Evolutionary conservation across 1,139 yeast genomes (phyloP).

Genomic region (Geotrichum citri-aurantii): DNA sequence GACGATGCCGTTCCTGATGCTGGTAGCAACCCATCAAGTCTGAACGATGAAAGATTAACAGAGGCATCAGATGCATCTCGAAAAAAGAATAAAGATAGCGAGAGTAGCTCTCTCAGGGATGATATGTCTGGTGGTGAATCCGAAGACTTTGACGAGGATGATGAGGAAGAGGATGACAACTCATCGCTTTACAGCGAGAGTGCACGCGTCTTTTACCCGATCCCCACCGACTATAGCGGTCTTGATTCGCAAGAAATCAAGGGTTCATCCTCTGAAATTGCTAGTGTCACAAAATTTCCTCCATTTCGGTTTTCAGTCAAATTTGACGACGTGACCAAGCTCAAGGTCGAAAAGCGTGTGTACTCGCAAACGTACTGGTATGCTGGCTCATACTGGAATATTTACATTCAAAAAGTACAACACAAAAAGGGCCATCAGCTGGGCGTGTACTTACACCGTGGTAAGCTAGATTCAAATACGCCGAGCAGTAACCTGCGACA

Average conservation of each 20-base stretch:
- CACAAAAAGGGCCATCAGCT: slow-evolving; percentile 43
- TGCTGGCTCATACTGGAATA: slow-evolving; percentile 54
- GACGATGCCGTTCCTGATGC: background rate
- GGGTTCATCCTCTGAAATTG: background rate
- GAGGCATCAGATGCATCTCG: background rate
- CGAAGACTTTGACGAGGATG: background rate
- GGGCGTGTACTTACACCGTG: slow-evolving; percentile 51
- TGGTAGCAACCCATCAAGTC: background rate
- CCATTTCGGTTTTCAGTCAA: slow-evolving; percentile 51
- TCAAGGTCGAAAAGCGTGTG: slow-evolving; percentile 43
- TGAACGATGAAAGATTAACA: background rate
- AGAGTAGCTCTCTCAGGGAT: background rate
- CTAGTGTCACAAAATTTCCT: slow-evolving; percentile 39
- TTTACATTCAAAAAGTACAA: slow-evolving; percentile 45
- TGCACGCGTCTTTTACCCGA: slow-evolving; percentile 19
- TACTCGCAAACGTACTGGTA: slow-evolving; percentile 51
- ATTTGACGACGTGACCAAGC: slow-evolving; percentile 43
- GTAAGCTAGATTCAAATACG: slow-evolving; percentile 29
- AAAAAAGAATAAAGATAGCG: background rate
- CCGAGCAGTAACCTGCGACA: slow-evolving; percentile 35
- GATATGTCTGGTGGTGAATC: slow-evolving; percentile 3
- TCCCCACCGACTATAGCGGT: slow-evolving; percentile 25
- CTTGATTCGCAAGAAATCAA: slow-evolving; percentile 16
- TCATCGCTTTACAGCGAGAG: slow-evolving; percentile 19
- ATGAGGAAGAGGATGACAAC: slow-evolving; percentile 1